Percentiles rank a stretch among this genome's conserved stretches.
Evolutionary conservation across 768 basidiomycete species (phyloP).

Genomic region (Kwoniella sp.): DNA sequence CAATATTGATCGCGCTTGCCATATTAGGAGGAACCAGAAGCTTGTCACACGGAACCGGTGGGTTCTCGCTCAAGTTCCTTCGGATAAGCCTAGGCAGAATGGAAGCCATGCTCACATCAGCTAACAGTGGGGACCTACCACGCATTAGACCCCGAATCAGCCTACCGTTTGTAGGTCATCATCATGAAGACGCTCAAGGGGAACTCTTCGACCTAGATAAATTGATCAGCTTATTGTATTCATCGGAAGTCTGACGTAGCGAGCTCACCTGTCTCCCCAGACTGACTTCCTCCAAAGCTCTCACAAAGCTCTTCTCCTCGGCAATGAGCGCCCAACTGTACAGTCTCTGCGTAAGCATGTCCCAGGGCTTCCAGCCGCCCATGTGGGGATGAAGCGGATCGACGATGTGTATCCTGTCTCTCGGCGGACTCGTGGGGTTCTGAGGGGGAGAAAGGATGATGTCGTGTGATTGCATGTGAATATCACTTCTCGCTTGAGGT

Average conservation of each 20-base stretch:
- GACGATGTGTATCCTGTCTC: conserved; percentile 18
- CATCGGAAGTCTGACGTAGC: background rate
- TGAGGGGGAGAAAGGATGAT: conserved; percentile 11
- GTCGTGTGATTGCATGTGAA: conserved; percentile 14
- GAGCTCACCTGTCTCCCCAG: conserved; percentile 47
- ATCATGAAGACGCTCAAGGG: conserved; percentile 53
- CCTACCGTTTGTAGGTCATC: conserved; percentile 54
- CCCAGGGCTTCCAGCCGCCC: conserved; percentile 43
- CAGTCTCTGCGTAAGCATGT: conserved; percentile 51
- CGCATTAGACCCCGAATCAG: too few species aligned
- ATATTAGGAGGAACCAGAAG: conserved; percentile 54
- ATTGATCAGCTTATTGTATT: background rate
- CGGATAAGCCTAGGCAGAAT: conserved; percentile 34
- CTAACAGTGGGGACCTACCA: too few species aligned
- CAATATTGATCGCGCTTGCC: conserved; percentile 53
- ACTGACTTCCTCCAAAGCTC: conserved; percentile 47
- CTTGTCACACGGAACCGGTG: conserved; percentile 50
- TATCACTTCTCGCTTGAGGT: conserved; percentile 2
- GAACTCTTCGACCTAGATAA: conserved; percentile 43
- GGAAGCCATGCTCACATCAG: too few species aligned
- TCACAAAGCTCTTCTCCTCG: conserved; percentile 48
- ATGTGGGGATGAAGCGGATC: conserved; percentile 25
- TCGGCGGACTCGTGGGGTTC: conserved; percentile 1
- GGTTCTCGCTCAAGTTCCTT: conserved; percentile 40
- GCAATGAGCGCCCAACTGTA: conserved; percentile 55